Base-by-base conservation (phyloP, 495 filamentous ascomycete genomes). In the Oleoguttula mirabilis region DNA sequence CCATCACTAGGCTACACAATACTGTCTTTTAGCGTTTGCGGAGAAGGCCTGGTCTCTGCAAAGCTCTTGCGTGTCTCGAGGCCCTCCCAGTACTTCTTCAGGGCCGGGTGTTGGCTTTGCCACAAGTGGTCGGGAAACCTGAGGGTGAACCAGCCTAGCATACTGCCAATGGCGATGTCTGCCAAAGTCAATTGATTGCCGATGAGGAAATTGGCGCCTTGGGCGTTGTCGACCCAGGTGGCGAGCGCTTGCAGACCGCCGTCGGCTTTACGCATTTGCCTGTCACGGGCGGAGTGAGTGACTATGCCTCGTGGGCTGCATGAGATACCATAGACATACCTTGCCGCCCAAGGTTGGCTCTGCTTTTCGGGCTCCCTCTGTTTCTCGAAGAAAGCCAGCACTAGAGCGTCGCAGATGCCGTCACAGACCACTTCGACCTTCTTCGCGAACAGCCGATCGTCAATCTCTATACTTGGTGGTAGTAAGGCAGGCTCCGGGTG, bases 371-470 rank as follows among this genome's bases (percentile, higher is more conserved):
- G 11, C 34, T 43, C 54, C n/a, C 54, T 27, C 43, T 32, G 24
- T 12, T 33, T 45, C 50, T 57, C 54, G 32, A 55, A 55, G 37
- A 55, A 55, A 8, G 35, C 34, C 3, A 57, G 44, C 23, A 57
- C 51, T 10, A 54, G 36, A 11, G 51, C 54, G 31, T 57, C 54
- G 30, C 47, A 51, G 14, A 57, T 38, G 6, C 54, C 51, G 41
- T 57, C 51, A 2, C 22, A 36, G 3, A 57, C n/a, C 10, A 57
- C 54, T 25, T 55, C 45, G 17, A 57, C 41, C 44, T 57, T 41
- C 23, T 44, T 41, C 21, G 54, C 54, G 20, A 45, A 42, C 12
- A 57, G 48, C 5, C 31, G n/a, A 2, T 16, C 40, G 20, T 57
- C 54, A 3, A 51, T 12, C 24, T 52, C 52, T 21, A 23, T 24